A percentile compares a stretch with the other conserved stretches of the same genome.
phyloP scores from a whole-genome alignment of 1,284 basidiomycete genomes.

The Cutaneotrichosporon sp. region DNA sequence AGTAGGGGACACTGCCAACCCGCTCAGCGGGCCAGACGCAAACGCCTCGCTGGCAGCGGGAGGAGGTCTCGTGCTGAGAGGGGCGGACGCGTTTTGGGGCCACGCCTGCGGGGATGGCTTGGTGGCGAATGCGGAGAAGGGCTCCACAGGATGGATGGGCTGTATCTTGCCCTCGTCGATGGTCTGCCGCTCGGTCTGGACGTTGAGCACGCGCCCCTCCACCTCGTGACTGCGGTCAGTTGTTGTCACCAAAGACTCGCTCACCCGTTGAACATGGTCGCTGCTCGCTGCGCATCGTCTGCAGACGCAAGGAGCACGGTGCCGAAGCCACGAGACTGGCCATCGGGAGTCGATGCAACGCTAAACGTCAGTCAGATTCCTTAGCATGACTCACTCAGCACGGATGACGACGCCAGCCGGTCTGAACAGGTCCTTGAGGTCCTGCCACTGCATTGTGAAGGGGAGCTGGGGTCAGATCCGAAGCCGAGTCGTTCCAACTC shows the following conservation, averaged over 20 bases:
- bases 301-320: conserved; percentile 83
- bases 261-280: conserved; percentile 84
- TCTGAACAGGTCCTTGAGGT: conserved; percentile 89
- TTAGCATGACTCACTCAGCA: conserved; percentile 61
- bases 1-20: conserved; percentile 7
- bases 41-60: not conserved
- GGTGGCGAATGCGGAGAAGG: conserved; percentile 19
- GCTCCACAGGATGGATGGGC: conserved; percentile 23
- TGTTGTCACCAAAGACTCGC: too few species aligned
- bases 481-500: conserved; percentile 25
- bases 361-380: conserved; percentile 21
- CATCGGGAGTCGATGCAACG: conserved; percentile 81
- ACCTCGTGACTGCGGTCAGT: conserved; percentile 39
- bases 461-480: conserved; percentile 65
- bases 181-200: conserved; percentile 46
- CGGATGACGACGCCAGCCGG: conserved; percentile 82
- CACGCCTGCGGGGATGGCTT: conserved; percentile 16
- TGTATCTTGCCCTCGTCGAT: conserved; percentile 26
- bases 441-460: conserved; percentile 96
- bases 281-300: conserved; percentile 80
- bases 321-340: conserved; percentile 82
- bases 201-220: conserved; percentile 43
- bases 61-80: not conserved
- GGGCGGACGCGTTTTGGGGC: conserved; percentile 3
- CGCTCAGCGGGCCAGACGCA: not conserved